Evolutionary conservation across 1,284 basidiomycete species (phyloP).

Genomic region (Puccinia hordei): DNA sequence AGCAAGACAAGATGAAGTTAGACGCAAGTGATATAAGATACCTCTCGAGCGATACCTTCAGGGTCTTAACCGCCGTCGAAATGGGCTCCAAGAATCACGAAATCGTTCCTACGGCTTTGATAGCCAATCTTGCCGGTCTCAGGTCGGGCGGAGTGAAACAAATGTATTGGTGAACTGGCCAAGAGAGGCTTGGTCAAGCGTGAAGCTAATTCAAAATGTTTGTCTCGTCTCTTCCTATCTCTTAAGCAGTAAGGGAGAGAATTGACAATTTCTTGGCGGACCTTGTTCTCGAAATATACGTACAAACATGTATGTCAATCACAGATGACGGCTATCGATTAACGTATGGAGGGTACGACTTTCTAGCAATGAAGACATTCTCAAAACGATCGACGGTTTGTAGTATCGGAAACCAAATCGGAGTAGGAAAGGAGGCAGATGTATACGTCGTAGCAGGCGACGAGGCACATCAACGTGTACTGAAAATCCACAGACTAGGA

Average conservation of each 20-base stretch:
- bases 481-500: slow-evolving; percentile 85
- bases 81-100: slow-evolving; percentile 99
- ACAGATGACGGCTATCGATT: slow-evolving; percentile 93
- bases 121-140: slow-evolving; percentile 87
- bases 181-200: slow-evolving; percentile 87
- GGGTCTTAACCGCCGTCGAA: slow-evolving; percentile 91
- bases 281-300: not conserved
- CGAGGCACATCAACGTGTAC: slow-evolving; percentile 79
- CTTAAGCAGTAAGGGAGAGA: too few relatives aligned
- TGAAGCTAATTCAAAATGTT: slow-evolving; percentile 89
- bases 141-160: slow-evolving; percentile 90
- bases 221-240: slow-evolving; percentile 55
- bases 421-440: slow-evolving; percentile 96
- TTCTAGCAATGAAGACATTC: slow-evolving; percentile 86
- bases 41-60: slow-evolving; percentile 86
- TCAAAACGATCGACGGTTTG: slow-evolving; percentile 77
- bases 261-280: too few relatives aligned
- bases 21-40: slow-evolving; percentile 94
- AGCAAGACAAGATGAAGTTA: slow-evolving; percentile 74
- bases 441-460: slow-evolving; percentile 88
- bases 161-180: slow-evolving; percentile 82
- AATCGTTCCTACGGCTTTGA: slow-evolving; percentile 83
- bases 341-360: slow-evolving; percentile 97
- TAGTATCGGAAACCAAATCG: slow-evolving; percentile 94
- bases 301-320: not conserved